Conservation (phyloP, 768 basidiomycete species). For the Rhodotorula diobovata region DNA sequence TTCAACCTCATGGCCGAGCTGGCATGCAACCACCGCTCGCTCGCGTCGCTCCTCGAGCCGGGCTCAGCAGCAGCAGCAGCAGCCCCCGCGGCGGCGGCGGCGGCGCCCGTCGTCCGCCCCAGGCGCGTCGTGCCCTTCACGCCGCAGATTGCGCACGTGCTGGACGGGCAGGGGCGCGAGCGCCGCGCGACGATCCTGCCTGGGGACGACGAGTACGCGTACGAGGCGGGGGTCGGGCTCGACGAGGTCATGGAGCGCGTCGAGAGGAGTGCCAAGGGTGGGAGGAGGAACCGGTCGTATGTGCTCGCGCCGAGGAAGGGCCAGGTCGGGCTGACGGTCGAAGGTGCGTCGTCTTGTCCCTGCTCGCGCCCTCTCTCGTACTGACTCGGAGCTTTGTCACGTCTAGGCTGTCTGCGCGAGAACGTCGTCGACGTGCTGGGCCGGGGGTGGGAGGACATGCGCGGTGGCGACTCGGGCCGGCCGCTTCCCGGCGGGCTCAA, state of each 20-base stretch:
- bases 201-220: conserved; percentile 22
- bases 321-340: conserved; percentile 9
- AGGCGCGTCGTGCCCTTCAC: neutral
- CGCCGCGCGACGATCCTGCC: conserved; percentile 24
- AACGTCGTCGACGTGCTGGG: conserved; percentile 4
- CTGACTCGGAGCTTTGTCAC: neutral
- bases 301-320: conserved; percentile 22
- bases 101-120: neutral
- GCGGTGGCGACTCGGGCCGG: conserved; percentile 19
- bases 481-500: neutral
- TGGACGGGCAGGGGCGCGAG: neutral
- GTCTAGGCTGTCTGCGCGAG: conserved; percentile 4
- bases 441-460: conserved; percentile 32
- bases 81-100: too few species aligned
- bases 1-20: conserved; percentile 40
- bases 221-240: neutral
- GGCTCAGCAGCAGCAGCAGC: too few species aligned
- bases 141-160: neutral
- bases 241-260: neutral
- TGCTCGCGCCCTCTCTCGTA: neutral
- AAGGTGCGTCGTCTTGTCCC: neutral
- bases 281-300: conserved; percentile 22
- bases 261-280: too few species aligned
- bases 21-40: conserved; percentile 14
- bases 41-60: neutral